Evolutionary conservation across 306 rosid genomes (phyloP), one percentile per base, ranked within the genome.

Genomic region (Vigna nakashimae): DNA sequence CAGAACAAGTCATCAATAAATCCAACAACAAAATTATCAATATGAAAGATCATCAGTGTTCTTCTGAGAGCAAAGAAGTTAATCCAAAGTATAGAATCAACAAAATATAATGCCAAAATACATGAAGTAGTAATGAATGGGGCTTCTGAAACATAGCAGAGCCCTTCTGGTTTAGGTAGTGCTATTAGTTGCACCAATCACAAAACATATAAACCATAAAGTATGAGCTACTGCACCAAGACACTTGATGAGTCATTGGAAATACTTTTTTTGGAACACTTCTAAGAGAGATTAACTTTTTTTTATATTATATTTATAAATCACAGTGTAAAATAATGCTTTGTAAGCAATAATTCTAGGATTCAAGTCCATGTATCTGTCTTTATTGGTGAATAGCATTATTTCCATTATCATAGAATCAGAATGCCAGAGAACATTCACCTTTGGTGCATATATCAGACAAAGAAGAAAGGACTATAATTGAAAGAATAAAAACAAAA

Each of bases 401-500:
- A 76, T 36, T 63, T 51, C 64, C 72, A 46, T 75, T 75, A 49
- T 12, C 36, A 28, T 75, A 63, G 59, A 75, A 32, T 65, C 45
- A 65, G 34, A 65, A 64, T 40, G 65, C 56, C 73, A 76, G 56
- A 7, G 17, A 38, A 34, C 55, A 76, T 66, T 40, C 30, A 76
- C 49, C 56, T 66, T 55, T 50, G 59, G 4, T 24, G 36, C 32
- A 38, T 65, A 26, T 50, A 53, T 42, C 32, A 77, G 20, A 42
- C 42, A 40, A 65, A 42, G 30, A 14, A 75, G 30, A 14, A 75
- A 60, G 46, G 26, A 60, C 18, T 6, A 46, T 12, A 59, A 9
- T 46, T 59, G 69, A 5, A 74, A 58, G 20, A 32, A 53, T 55
- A 10, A 42, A 72, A 26, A 59, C 7, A 36, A 45, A 59, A 45